A percentile compares a stretch with the other conserved stretches of the same genome.
These are phyloP conservation scores for Imleria badia DNA, from an alignment of 768 basidiomycete species.

Conservation along the genomic window DNA sequence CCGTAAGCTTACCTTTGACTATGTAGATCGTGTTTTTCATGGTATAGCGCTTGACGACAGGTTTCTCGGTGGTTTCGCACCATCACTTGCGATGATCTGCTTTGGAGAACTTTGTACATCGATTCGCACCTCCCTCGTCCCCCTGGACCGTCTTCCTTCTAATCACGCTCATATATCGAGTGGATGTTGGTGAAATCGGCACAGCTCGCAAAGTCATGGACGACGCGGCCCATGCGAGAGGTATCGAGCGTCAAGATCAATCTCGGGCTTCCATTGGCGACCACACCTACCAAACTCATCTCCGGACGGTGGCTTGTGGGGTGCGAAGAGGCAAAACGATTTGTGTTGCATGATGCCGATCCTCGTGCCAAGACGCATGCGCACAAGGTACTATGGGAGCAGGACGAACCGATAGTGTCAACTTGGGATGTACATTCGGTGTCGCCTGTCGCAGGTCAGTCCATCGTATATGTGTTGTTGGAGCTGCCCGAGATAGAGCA, in stretches of 20 bases:
- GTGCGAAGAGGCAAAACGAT: not conserved
- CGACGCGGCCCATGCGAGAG: not conserved
- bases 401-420: too few species aligned
- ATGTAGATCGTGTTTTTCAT: too few species aligned
- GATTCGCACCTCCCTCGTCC: not conserved
- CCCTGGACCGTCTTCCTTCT: not conserved
- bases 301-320: not conserved
- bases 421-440: not conserved
- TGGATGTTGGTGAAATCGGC: not conserved
- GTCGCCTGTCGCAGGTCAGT: not conserved
- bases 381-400: too few species aligned
- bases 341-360: not conserved
- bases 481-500: too few species aligned
- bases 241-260: not conserved
- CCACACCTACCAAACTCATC: too few species aligned
- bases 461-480: not conserved
- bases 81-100: not conserved
- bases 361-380: not conserved
- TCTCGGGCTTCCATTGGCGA: too few species aligned
- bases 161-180: not conserved
- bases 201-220: slow-evolving; percentile 2
- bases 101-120: slow-evolving; percentile 1
- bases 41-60: too few species aligned
- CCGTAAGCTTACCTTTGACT: not conserved
- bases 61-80: too few species aligned